Evolutionary conservation across 164 flowering plant species (phyloP).

Genomic region (Chimonanthus salicifolius): DNA sequence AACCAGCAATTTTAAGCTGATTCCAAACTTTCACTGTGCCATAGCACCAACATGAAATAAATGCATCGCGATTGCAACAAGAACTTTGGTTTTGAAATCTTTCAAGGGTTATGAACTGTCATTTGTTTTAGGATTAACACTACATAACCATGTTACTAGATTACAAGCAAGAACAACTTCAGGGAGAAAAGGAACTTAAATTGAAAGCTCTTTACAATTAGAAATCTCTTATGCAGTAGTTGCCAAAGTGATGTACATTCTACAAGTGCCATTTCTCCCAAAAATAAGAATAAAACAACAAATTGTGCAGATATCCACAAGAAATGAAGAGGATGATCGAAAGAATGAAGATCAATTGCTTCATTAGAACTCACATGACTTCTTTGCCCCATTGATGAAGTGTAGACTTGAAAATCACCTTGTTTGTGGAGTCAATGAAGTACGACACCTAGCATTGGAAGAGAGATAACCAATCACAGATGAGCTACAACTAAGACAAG

Average conservation of each 20-base stretch:
- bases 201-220: not conserved
- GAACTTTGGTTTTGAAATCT: not conserved
- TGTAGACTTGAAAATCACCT: slow-evolving; percentile 23
- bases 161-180: no score
- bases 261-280: not conserved
- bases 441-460: slow-evolving; percentile 42
- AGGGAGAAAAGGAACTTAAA: not conserved
- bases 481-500: not conserved
- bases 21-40: not conserved
- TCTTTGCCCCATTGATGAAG: slow-evolving; percentile 41
- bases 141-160: no score
- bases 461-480: not conserved
- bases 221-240: not conserved
- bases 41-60: not conserved
- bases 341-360: not conserved
- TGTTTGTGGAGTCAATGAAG: slow-evolving; percentile 33
- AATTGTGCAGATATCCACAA: not conserved
- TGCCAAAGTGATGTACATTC: not conserved
- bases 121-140: no score
- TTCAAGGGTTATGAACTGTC: not conserved
- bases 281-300: not conserved
- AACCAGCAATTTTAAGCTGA: not conserved
- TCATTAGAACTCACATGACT: slow-evolving; percentile 25
- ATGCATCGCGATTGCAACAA: not conserved
- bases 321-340: not conserved